A percentile compares a stretch with the other conserved stretches of the same genome.
These are phyloP conservation scores for Russula dissimulans DNA, from an alignment of 768 basidiomycete genomes.

Conservation along the genomic window DNA sequence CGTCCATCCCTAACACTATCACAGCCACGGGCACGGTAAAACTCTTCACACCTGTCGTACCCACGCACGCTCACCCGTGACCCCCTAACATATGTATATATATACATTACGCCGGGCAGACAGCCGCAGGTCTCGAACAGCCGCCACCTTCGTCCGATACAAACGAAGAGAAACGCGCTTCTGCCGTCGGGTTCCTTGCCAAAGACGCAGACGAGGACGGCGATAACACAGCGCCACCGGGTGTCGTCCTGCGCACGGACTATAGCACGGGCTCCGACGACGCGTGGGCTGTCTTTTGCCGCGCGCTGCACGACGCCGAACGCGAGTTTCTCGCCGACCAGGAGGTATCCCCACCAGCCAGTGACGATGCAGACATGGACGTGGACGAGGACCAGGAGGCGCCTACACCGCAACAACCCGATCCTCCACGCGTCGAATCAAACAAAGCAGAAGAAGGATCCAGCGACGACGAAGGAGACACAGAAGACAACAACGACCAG, in stretches of 20 bases:
- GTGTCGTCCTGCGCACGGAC: conserved; percentile 65
- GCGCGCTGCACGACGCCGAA: conserved; percentile 45
- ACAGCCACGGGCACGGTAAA: background rate
- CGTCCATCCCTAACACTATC: no score
- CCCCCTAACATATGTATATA: no score
- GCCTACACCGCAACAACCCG: no score
- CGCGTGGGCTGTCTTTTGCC: conserved; percentile 51
- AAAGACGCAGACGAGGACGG: conserved; percentile 3
- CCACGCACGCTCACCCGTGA: no score
- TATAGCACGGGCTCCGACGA: conserved; percentile 45
- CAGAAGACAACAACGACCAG: conserved; percentile 19
- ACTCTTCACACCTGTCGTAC: no score
- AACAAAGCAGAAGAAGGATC: conserved; percentile 7
- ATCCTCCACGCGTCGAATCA: no score
- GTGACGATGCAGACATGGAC: background rate
- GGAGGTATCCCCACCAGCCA: conserved; percentile 4
- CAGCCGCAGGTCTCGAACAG: background rate
- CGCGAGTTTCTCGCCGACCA: conserved; percentile 38
- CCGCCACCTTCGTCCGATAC: conserved; percentile 7
- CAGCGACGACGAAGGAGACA: conserved; percentile 18
- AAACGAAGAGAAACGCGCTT: no score
- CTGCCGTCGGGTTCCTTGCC: no score
- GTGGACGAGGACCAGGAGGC: background rate
- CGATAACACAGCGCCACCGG: conserved; percentile 40
- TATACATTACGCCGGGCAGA: background rate